Evolutionary conservation across 495 filamentous ascomycete genomes (phyloP).

Genomic region (Aspergillus egyptiacus): DNA sequence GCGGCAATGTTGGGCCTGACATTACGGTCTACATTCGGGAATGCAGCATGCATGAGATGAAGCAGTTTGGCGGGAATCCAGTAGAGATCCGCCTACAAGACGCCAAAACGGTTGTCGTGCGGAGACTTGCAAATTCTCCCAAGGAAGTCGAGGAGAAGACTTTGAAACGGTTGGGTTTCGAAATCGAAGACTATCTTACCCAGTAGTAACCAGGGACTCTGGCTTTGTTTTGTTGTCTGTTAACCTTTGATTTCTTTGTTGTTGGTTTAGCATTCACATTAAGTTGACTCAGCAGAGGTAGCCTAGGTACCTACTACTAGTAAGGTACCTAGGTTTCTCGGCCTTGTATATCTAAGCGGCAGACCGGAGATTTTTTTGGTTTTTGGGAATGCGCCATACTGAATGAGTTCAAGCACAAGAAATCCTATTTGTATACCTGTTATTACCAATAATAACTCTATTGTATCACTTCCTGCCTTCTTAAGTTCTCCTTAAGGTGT

Average conservation of each 20-base stretch:
- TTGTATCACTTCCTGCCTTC: too few relatives aligned
- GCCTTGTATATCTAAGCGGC: neutral
- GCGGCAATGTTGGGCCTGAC: slow-evolving; percentile 78
- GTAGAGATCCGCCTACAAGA: slow-evolving; percentile 51
- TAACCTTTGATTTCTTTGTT: neutral
- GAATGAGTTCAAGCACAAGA: neutral
- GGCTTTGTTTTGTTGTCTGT: neutral
- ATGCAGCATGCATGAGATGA: slow-evolving; percentile 43
- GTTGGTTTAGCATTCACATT: slow-evolving; percentile 8
- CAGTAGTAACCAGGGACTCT: too few relatives aligned
- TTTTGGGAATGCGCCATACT: neutral
- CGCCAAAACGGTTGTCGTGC: slow-evolving; percentile 52
- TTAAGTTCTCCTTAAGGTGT: too few relatives aligned
- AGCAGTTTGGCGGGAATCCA: slow-evolving; percentile 32
- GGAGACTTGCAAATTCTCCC: slow-evolving; percentile 34
- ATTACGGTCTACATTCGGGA: slow-evolving; percentile 63
- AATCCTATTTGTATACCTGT: too few relatives aligned
- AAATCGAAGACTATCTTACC: slow-evolving; percentile 74
- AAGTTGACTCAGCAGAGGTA: slow-evolving; percentile 1
- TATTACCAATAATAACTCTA: too few relatives aligned
- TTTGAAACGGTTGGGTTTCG: slow-evolving; percentile 68
- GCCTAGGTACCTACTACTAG: neutral
- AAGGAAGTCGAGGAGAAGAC: slow-evolving; percentile 57
- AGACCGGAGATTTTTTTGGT: neutral
- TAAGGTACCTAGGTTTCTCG: neutral